Evolutionary conservation across 495 filamentous ascomycete species (phyloP).

Genomic region (Umbilicaria muhlenbergii): DNA sequence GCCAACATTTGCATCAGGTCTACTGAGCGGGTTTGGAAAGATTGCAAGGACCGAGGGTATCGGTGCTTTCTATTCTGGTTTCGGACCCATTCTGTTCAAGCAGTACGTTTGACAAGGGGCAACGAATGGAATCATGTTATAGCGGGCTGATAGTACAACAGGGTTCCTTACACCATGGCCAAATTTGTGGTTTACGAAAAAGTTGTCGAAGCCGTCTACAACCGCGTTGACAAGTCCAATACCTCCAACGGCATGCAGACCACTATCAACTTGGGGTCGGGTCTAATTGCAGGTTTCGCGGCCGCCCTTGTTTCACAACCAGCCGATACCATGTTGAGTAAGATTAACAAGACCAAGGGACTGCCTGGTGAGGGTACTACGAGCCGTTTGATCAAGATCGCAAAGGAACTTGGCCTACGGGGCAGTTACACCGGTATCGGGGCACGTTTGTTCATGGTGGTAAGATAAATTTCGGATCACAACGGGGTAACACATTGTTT

Average conservation of each 20-base stretch:
- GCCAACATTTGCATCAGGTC: conserved; percentile 71
- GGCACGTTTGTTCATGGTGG: conserved; percentile 63
- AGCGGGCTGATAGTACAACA: conserved; percentile 16
- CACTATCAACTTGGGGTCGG: conserved; percentile 80
- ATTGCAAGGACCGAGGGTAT: conserved; percentile 73
- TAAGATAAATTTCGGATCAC: background rate
- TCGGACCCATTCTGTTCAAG: conserved; percentile 89
- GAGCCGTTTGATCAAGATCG: conserved; percentile 88
- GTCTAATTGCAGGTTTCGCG: conserved; percentile 95
- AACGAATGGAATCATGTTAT: background rate
- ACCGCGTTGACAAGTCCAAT: conserved; percentile 55
- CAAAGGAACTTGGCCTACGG: conserved; percentile 76
- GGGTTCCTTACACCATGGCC: conserved; percentile 98
- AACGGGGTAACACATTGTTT: too few species aligned
- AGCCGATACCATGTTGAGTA: conserved; percentile 96
- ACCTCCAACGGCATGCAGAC: conserved; percentile 66
- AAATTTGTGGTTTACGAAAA: conserved; percentile 99
- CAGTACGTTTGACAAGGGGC: conserved; percentile 47
- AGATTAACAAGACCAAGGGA: conserved; percentile 99
- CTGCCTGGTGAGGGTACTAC: conserved; percentile 88
- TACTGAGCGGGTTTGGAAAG: conserved; percentile 70
- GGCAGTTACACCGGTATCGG: conserved; percentile 88
- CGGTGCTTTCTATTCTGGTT: conserved; percentile 86
- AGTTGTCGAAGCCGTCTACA: conserved; percentile 68
- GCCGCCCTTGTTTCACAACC: conserved; percentile 94